A percentile compares a stretch with the other conserved stretches of the same genome.
Conservation (phyloP, 2,329 filamentous ascomycete genomes). For the Colletotrichum noveboracense region DNA sequence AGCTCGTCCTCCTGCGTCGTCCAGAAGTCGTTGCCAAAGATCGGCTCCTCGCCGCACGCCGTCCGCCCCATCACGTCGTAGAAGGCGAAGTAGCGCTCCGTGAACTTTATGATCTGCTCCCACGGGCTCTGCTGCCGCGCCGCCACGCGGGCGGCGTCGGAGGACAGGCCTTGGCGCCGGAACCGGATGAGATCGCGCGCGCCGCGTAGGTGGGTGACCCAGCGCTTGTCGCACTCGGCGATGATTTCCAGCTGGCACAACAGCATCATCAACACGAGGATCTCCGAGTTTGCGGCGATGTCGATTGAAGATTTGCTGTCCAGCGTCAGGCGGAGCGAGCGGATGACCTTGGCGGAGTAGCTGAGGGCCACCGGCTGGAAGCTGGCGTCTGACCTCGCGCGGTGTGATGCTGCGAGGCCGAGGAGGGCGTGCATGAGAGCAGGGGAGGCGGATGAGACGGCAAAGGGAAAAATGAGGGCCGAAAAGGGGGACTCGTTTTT, state of each 20-base stretch:
- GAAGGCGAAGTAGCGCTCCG: conserved; percentile 50
- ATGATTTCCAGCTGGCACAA: conserved; percentile 23
- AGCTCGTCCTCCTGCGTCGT: conserved; percentile 36
- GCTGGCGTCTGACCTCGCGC: conserved; percentile 6
- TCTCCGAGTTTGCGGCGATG: conserved; percentile 15
- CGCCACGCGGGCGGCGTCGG: neutral
- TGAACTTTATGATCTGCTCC: conserved; percentile 24
- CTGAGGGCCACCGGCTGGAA: conserved; percentile 11
- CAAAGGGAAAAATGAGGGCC: conserved; percentile 18
- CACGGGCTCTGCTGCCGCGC: conserved; percentile 18
- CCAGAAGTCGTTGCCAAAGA: conserved; percentile 50
- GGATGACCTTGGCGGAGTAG: conserved; percentile 22
- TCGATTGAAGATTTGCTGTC: neutral
- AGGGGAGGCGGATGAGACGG: conserved; percentile 18
- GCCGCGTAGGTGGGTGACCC: conserved; percentile 47
- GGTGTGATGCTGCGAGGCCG: conserved; percentile 21
- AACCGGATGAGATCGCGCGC: conserved; percentile 46
- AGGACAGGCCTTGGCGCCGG: conserved; percentile 27
- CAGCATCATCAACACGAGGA: conserved; percentile 22
- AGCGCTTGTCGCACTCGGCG: conserved; percentile 43
- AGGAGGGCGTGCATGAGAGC: conserved; percentile 21
- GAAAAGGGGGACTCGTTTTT: conserved; percentile 18
- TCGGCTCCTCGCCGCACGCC: conserved; percentile 45
- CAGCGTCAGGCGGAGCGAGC: conserved; percentile 10
- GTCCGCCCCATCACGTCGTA: conserved; percentile 52